phyloP scores from a whole-genome alignment of 129 eudicot genomes.

The Solidago caesia region DNA sequence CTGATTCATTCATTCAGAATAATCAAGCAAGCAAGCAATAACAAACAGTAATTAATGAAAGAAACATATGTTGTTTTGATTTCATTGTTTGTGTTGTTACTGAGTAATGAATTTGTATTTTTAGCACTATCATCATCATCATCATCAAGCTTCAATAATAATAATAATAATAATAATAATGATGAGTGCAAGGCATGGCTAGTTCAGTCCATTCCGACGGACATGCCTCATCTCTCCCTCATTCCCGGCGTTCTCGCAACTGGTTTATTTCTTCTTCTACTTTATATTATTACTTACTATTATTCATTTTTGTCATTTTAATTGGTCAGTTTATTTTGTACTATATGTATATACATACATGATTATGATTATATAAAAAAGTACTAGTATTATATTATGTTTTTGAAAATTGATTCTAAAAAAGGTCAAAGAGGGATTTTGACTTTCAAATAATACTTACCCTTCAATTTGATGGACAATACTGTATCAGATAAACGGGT shows the following conservation, averaged over 20 bases:
- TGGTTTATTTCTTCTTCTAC: conserved; percentile 35
- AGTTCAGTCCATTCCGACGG: conserved; percentile 88
- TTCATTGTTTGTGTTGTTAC: conserved; percentile 16
- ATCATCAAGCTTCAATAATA: too few species aligned
- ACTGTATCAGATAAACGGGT: too few species aligned
- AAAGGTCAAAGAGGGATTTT: background rate
- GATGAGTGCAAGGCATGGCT: conserved; percentile 77
- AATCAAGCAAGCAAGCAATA: too few species aligned
- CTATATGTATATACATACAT: too few species aligned
- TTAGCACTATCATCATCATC: conserved; percentile 5
- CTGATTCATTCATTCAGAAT: too few species aligned
- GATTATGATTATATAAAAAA: too few species aligned
- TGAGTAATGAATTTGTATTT: background rate
- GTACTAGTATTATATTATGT: too few species aligned
- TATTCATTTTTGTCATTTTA: background rate
- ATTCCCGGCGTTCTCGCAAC: conserved; percentile 81
- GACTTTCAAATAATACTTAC: background rate
- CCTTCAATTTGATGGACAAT: too few species aligned
- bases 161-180: background rate
- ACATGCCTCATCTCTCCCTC: conserved; percentile 75
- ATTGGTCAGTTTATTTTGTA: too few species aligned
- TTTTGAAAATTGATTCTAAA: too few species aligned
- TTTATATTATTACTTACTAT: background rate
- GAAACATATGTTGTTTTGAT: conserved; percentile 19
- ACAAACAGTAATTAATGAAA: conserved; percentile 2